phyloP scores from a whole-genome alignment of 129 eudicot genomes.

The Erigeron canadensis region DNA sequence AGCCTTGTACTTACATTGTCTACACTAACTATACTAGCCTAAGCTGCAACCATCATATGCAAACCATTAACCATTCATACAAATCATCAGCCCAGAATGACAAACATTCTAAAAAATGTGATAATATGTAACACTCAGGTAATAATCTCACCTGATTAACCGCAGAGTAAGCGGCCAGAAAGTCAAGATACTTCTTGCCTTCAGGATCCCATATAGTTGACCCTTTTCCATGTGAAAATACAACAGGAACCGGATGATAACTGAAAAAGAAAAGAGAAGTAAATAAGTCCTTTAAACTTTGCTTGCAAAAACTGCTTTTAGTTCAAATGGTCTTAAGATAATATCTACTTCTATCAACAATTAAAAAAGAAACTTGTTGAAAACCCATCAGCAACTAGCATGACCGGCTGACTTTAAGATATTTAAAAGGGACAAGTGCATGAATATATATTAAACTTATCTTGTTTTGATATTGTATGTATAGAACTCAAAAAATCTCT shows the following conservation, averaged over 20 bases:
- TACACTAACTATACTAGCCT: no score
- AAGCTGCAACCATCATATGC: no score
- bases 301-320: not conserved
- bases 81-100: no score
- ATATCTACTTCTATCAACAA: not conserved
- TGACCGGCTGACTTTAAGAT: no score
- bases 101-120: not conserved
- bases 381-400: no score
- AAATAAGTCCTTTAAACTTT: not conserved
- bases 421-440: no score
- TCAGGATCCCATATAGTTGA: slow-evolving; percentile 96
- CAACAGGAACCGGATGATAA: slow-evolving; percentile 92
- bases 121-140: not conserved
- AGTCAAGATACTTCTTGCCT: slow-evolving; percentile 90
- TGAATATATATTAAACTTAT: no score
- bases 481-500: no score
- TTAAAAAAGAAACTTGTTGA: no score
- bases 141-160: slow-evolving; percentile 74
- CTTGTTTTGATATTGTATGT: no score
- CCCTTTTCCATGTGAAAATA: slow-evolving; percentile 92
- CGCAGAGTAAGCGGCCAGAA: slow-evolving; percentile 97
- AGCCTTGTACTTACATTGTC: not conserved
- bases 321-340: not conserved
- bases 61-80: no score
- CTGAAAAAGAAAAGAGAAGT: slow-evolving; percentile 39